A percentile compares a stretch with the other conserved stretches of the same genome.
phyloP scores from a whole-genome alignment of 306 rosid species.

The Ormosia semicastrata region DNA sequence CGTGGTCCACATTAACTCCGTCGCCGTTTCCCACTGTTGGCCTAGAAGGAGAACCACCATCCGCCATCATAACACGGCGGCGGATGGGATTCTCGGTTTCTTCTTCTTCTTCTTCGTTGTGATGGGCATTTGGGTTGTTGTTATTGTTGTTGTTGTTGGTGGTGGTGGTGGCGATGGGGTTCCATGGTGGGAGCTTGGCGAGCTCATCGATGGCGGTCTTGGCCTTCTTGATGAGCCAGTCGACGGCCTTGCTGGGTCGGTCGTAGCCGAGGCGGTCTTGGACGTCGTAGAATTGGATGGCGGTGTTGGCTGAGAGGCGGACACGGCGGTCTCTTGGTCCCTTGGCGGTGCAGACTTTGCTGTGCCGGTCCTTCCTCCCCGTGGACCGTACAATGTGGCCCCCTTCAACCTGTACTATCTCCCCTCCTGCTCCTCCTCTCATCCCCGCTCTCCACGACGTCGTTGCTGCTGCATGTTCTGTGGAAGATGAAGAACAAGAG shows the following conservation, averaged over 20 bases:
- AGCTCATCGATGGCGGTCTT: slow-evolving; percentile 80
- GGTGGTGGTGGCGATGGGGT: slow-evolving; percentile 23
- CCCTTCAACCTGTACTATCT: slow-evolving; percentile 82
- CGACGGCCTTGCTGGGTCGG: slow-evolving; percentile 93
- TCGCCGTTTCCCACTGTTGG: no score
- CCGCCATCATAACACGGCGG: no score
- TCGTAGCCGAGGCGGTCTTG: slow-evolving; percentile 92
- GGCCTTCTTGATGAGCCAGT: slow-evolving; percentile 91
- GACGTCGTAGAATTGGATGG: slow-evolving; percentile 91
- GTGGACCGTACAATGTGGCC: slow-evolving; percentile 85
- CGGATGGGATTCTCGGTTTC: not conserved
- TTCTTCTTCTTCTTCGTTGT: slow-evolving; percentile 9
- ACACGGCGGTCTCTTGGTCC: slow-evolving; percentile 93
- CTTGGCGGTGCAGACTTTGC: slow-evolving; percentile 89
- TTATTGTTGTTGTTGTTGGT: not conserved
- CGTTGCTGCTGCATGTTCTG: slow-evolving; percentile 41
- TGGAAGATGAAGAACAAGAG: no score
- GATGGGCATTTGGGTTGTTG: no score
- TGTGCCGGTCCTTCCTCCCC: slow-evolving; percentile 89
- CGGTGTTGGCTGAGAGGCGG: slow-evolving; percentile 83
- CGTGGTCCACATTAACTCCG: no score
- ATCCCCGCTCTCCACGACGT: slow-evolving; percentile 43
- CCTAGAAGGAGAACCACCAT: no score
- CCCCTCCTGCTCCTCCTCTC: slow-evolving; percentile 39
- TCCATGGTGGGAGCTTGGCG: slow-evolving; percentile 73